Conservation (phyloP, 1,284 basidiomycete species). For the Microbotryum intermedium region DNA sequence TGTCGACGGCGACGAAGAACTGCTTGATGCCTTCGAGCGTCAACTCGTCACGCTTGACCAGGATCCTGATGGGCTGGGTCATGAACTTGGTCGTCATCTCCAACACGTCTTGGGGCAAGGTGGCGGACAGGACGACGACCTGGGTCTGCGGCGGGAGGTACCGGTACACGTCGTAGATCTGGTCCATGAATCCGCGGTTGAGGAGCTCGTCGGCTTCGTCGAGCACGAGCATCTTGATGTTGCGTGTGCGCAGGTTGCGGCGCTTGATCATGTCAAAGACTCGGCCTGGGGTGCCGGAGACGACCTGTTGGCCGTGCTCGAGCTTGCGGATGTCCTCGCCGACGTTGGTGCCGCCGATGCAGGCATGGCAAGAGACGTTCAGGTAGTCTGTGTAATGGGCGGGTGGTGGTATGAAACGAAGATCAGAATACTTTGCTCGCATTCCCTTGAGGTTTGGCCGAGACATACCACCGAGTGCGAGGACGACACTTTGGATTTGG, state of each 20-base stretch:
- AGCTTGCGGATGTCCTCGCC: conserved; percentile 98
- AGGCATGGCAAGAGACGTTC: conserved; percentile 98
- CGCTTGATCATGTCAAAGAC: conserved; percentile 99
- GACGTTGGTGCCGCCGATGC: conserved; percentile 94
- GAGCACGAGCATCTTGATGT: conserved; percentile 99
- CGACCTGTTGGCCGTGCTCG: conserved; percentile 95
- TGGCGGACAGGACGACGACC: conserved; percentile 91
- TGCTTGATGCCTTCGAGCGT: conserved; percentile 99
- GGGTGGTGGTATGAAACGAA: too few species aligned
- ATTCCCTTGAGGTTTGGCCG: too few species aligned
- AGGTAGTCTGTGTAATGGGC: conserved; percentile 33
- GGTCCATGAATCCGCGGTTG: conserved; percentile 99
- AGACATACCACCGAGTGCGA: conserved; percentile 71
- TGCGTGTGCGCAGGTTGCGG: conserved; percentile 83
- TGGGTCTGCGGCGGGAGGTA: conserved; percentile 90
- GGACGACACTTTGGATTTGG: conserved; percentile 90
- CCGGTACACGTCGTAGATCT: conserved; percentile 98
- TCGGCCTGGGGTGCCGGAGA: conserved; percentile 93
- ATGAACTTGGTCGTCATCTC: conserved; percentile 99
- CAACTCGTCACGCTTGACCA: conserved; percentile 99
- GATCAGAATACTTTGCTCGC: too few species aligned
- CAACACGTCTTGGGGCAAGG: conserved; percentile 91
- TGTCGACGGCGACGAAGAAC: conserved; percentile 99
- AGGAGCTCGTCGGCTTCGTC: conserved; percentile 97
- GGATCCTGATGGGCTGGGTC: conserved; percentile 96